A percentile compares a stretch with the other conserved stretches of the same genome.
Evolutionary conservation across 345 rosid genomes (phyloP).

Genomic region (Barbarea vulgaris): DNA sequence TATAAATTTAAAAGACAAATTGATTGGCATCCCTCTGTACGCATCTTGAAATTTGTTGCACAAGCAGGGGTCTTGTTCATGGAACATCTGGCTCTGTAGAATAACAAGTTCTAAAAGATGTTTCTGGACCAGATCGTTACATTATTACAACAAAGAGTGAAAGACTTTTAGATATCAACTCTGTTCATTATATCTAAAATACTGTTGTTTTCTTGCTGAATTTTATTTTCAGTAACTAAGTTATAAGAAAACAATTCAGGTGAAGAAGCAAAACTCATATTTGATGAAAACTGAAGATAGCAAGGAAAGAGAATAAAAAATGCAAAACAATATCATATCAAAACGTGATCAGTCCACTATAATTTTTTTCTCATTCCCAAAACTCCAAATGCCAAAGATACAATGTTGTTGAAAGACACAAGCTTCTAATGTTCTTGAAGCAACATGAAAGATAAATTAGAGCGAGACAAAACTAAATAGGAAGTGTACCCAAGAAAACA

Average conservation of each 20-base stretch:
- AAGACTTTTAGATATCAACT: not conserved
- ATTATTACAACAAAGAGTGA: not conserved
- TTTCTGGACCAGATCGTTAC: not conserved
- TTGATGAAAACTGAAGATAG: not conserved
- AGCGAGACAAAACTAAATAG: slow-evolving; percentile 28
- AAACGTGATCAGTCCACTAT: not conserved
- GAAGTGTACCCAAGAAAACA: slow-evolving; percentile 24
- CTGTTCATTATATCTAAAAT: not conserved
- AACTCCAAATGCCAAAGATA: slow-evolving; percentile 24
- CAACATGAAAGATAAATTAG: slow-evolving; percentile 22
- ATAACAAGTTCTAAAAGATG: not conserved
- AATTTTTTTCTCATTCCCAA: not conserved
- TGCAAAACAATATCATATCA: not conserved
- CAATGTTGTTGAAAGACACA: slow-evolving; percentile 22
- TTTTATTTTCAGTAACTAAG: not conserved
- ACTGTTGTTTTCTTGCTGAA: too few relatives aligned
- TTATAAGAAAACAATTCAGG: not conserved
- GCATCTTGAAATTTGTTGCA: not conserved
- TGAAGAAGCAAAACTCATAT: not conserved
- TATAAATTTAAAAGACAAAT: too few relatives aligned
- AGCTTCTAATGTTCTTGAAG: slow-evolving; percentile 24
- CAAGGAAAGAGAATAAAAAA: not conserved
- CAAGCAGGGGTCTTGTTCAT: not conserved
- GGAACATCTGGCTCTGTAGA: not conserved
- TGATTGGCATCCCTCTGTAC: too few relatives aligned